A percentile compares a stretch with the other conserved stretches of the same genome.
Conservation (phyloP, 2,329 filamentous ascomycete genomes). For the Cytospora piceae region DNA sequence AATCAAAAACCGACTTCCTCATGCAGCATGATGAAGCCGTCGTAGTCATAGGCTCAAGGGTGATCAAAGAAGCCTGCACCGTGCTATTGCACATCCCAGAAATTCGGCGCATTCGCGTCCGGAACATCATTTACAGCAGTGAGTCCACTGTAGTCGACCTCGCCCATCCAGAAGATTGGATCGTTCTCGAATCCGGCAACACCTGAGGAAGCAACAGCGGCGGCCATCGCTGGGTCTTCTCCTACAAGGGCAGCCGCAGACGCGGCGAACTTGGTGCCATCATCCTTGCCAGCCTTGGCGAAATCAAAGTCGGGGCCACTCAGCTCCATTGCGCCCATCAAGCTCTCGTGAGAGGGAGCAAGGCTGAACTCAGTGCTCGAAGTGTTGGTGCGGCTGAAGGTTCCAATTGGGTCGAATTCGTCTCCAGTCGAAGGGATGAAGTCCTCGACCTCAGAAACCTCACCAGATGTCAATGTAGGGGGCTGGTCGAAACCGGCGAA, state of each 20-base stretch:
- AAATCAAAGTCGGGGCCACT: conserved; percentile 59
- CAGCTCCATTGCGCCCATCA: conserved; percentile 49
- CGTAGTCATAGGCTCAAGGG: not conserved
- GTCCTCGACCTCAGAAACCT: conserved; percentile 70
- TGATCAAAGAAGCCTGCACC: not conserved
- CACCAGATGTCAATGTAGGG: conserved; percentile 63
- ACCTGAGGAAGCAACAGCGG: conserved; percentile 31
- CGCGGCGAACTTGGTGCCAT: conserved; percentile 50
- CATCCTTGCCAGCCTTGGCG: conserved; percentile 48
- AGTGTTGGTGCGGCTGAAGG: conserved; percentile 52
- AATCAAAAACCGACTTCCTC: not conserved
- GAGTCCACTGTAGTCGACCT: conserved; percentile 33
- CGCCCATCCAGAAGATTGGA: conserved; percentile 53
- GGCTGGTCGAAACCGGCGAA: conserved; percentile 60
- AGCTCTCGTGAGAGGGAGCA: conserved; percentile 49
- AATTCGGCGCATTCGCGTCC: conserved; percentile 24
- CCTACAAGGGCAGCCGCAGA: conserved; percentile 45
- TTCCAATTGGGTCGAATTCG: conserved; percentile 49
- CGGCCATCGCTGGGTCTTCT: conserved; percentile 51
- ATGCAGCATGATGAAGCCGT: not conserved
- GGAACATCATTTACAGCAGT: conserved; percentile 17
- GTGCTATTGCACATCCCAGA: conserved; percentile 22
- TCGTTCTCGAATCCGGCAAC: conserved; percentile 49
- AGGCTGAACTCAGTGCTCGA: conserved; percentile 52
- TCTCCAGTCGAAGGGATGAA: conserved; percentile 49